These are phyloP conservation scores for Phytophthora capsici DNA, from an alignment of 352 stramenopile species.

Conservation along the genomic window DNA sequence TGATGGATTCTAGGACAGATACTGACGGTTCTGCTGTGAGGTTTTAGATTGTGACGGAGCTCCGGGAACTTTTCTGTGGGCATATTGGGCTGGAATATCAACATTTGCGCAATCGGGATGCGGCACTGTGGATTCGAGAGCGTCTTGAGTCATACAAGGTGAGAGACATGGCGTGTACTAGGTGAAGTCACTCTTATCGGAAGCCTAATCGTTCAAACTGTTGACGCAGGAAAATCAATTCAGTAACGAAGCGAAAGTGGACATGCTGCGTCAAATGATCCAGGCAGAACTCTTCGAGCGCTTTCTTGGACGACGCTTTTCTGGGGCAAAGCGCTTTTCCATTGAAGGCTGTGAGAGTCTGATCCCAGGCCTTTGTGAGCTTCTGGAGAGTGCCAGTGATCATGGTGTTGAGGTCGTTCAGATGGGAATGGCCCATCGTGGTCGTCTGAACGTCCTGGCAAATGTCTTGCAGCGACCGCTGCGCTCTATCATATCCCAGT, in stretches of 20 bases:
- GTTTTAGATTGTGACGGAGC: constrained; percentile 90
- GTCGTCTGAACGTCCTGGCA: constrained; percentile 97
- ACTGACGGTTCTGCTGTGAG: constrained; percentile 55
- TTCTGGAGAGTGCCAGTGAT: constrained; percentile 95
- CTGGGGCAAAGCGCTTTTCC: constrained; percentile 97
- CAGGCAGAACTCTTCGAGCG: constrained; percentile 98
- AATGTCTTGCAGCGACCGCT: constrained; percentile 99
- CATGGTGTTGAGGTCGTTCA: constrained; percentile 97
- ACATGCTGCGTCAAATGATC: constrained; percentile 95
- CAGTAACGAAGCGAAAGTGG: constrained; percentile 89
- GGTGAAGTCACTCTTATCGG: background rate
- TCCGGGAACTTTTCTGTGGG: constrained; percentile 97
- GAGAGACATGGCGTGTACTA: background rate
- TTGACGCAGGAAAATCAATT: constrained; percentile 46
- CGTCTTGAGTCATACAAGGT: constrained; percentile 74
- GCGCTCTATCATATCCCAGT: constrained; percentile 93
- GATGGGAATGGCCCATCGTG: constrained; percentile 99
- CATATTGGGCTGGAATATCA: constrained; percentile 98
- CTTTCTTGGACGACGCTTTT: constrained; percentile 96
- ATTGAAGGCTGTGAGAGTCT: constrained; percentile 98
- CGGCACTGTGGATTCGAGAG: constrained; percentile 81
- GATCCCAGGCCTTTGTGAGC: constrained; percentile 94
- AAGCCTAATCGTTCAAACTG: background rate
- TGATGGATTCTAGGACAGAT: background rate
- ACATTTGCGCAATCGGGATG: constrained; percentile 96